Evolutionary conservation across 805 yeast species (phyloP).

Genomic region (Torulaspora delbrueckii): DNA sequence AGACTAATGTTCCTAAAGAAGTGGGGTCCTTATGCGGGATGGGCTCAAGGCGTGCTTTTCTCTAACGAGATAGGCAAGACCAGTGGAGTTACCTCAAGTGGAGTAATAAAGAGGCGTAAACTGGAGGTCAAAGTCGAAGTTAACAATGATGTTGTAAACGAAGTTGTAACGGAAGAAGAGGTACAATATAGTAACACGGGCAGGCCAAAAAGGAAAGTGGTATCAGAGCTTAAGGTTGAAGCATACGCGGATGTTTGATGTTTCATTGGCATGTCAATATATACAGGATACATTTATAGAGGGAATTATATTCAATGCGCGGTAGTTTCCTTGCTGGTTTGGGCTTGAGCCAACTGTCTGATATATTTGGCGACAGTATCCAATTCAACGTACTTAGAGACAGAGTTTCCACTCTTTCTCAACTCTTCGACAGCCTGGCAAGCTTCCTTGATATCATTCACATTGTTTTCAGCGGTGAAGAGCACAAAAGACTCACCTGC

Average conservation of each 20-base stretch:
- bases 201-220: conserved; percentile 20
- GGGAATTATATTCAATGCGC: neutral
- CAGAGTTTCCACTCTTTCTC: conserved; percentile 39
- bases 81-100: conserved; percentile 51
- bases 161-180: conserved; percentile 1
- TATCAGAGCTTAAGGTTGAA: neutral
- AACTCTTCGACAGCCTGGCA: conserved; percentile 41
- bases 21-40: conserved; percentile 94
- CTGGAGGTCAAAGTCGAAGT: conserved; percentile 14
- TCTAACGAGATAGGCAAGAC: conserved; percentile 79
- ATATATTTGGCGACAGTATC: conserved; percentile 34
- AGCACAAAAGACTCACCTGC: conserved; percentile 44
- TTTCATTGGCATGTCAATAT: conserved; percentile 1
- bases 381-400: conserved; percentile 36
- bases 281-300: conserved; percentile 6
- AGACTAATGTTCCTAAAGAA: conserved; percentile 53
- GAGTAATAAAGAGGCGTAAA: conserved; percentile 24
- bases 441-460: conserved; percentile 39
- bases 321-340: conserved; percentile 7
- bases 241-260: neutral
- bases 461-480: conserved; percentile 43
- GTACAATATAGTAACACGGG: conserved; percentile 14
- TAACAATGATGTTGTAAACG: neutral
- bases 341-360: conserved; percentile 24
- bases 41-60: conserved; percentile 96